These are phyloP conservation scores for Hygrophila difformis DNA, from an alignment of 257 asterid genomes.

Conservation along the genomic window DNA sequence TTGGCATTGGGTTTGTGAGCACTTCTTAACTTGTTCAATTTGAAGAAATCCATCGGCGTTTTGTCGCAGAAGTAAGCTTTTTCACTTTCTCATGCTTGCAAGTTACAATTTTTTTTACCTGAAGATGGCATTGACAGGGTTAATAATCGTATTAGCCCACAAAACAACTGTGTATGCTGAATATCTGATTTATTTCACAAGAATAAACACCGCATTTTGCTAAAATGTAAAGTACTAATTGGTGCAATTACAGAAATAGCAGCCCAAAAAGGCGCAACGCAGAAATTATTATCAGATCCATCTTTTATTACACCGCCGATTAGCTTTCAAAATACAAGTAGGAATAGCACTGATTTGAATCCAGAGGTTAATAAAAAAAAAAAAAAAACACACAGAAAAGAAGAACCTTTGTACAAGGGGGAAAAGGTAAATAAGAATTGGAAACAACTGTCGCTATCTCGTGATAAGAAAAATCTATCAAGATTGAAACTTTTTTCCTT, in stretches of 20 bases:
- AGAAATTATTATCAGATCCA: constrained; percentile 20
- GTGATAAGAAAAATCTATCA: constrained; percentile 5
- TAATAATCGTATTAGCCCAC: not conserved
- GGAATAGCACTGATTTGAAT: constrained; percentile 2
- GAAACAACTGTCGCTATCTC: constrained; percentile 19
- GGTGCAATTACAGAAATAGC: not conserved
- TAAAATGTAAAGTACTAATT: not conserved
- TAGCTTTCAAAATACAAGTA: too few relatives aligned
- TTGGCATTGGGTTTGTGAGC: constrained; percentile 42
- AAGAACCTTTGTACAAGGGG: constrained; percentile 5
- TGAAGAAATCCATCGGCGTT: constrained; percentile 62
- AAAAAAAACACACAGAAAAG: not conserved
- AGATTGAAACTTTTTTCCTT: not conserved
- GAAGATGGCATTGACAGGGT: not conserved
- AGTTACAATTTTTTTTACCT: constrained; percentile 11
- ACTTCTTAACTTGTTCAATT: constrained; percentile 53
- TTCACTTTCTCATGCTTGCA: constrained; percentile 6
- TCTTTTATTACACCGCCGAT: not conserved
- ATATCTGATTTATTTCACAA: not conserved
- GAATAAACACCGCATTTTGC: not conserved
- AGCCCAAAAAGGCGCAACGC: not conserved
- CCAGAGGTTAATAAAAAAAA: not conserved
- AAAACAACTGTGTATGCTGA: not conserved
- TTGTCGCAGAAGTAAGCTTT: constrained; percentile 5
- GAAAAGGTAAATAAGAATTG: not conserved